A percentile compares a stretch with the other conserved stretches of the same genome.
These are phyloP conservation scores for Ustilago bromivora DNA, from an alignment of 1,284 basidiomycete species.

Conservation along the genomic window DNA sequence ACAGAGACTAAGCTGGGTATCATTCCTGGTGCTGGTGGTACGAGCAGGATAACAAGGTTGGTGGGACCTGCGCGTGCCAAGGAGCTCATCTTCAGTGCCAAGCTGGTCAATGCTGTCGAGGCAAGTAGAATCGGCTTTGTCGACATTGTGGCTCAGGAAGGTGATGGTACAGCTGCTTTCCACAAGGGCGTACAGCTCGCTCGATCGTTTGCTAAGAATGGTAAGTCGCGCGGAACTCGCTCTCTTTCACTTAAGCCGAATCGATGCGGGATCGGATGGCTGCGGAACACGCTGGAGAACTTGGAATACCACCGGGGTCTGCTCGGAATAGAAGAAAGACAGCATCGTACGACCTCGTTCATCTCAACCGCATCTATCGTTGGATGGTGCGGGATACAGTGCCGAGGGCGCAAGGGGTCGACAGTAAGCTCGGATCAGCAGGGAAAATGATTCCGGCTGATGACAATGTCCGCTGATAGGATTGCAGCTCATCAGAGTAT, in stretches of 20 bases:
- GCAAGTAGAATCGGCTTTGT: conserved; percentile 83
- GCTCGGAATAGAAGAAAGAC: conserved; percentile 5
- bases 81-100: conserved; percentile 85
- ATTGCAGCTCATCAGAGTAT: conserved; percentile 9
- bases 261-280: background rate
- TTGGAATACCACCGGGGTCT: background rate
- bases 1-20: conserved; percentile 89
- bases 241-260: background rate
- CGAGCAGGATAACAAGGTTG: conserved; percentile 84
- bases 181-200: conserved; percentile 36
- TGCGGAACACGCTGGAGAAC: conserved; percentile 10
- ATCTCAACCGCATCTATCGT: conserved; percentile 1
- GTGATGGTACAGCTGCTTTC: conserved; percentile 25
- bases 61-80: conserved; percentile 86
- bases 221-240: conserved; percentile 71
- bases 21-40: conserved; percentile 80
- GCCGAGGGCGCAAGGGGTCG: conserved; percentile 14
- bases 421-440: conserved; percentile 5
- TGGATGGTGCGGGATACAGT: conserved; percentile 1
- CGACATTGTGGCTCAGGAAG: conserved; percentile 78
- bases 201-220: conserved; percentile 73
- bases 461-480: background rate
- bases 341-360: conserved; percentile 11
- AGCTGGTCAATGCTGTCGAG: conserved; percentile 76
- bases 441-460: background rate